Conservation (phyloP, 2,329 filamentous ascomycete species). For the Cladophialophora carrionii region DNA sequence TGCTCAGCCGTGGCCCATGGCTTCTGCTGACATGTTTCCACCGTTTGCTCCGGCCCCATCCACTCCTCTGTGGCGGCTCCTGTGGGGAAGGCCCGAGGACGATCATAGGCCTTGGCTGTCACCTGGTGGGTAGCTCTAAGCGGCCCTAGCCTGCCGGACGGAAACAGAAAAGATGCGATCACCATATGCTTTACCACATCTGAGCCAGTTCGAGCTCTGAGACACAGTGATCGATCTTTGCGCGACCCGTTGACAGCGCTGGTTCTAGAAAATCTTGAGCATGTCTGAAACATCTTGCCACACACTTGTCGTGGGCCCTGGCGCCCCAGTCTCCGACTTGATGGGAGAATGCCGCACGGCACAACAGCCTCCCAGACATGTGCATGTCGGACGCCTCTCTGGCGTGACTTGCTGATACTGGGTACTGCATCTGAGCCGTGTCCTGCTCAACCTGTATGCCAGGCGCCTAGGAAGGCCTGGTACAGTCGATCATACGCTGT, state of each 20-base stretch:
- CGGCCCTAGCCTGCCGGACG: constrained; percentile 21
- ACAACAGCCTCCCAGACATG: background rate
- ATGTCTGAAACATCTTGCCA: constrained; percentile 17
- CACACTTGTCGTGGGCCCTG: background rate
- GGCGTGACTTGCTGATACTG: background rate
- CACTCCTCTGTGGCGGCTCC: constrained; percentile 20
- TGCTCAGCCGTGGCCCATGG: background rate
- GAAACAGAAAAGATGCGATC: constrained; percentile 12
- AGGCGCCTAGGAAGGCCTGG: background rate
- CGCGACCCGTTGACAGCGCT: background rate
- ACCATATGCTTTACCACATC: constrained; percentile 2
- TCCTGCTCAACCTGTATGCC: background rate
- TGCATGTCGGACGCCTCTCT: background rate
- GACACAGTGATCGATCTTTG: constrained; percentile 9
- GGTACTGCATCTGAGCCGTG: background rate
- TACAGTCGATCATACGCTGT: background rate
- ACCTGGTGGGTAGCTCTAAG: constrained; percentile 21
- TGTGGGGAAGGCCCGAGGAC: constrained; percentile 33
- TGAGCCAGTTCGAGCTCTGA: constrained; percentile 21
- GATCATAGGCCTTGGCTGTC: constrained; percentile 28
- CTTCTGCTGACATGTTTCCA: constrained; percentile 14
- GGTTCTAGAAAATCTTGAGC: constrained; percentile 18
- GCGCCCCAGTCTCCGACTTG: background rate
- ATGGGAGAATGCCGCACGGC: background rate
- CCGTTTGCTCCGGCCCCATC: constrained; percentile 7